Percentiles rank a stretch among this genome's conserved stretches.
Conservation (phyloP, 2,329 filamentous ascomycete species). For the Dactylellina drechsleri region DNA sequence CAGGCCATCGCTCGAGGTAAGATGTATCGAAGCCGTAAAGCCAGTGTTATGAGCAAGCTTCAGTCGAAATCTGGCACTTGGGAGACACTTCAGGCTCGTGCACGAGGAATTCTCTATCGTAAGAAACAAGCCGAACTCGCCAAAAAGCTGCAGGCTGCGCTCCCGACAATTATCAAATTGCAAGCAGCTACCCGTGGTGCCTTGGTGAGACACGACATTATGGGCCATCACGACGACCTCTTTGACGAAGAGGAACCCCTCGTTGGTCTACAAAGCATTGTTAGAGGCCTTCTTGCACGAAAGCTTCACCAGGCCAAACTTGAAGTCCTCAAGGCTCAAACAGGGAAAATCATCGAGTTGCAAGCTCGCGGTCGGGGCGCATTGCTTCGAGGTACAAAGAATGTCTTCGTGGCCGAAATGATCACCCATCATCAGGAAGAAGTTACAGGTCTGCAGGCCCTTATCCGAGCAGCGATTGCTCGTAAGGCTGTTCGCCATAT, state of each 20-base stretch:
- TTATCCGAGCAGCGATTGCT: conserved; percentile 80
- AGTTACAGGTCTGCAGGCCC: conserved; percentile 76
- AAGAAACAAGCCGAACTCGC: conserved; percentile 67
- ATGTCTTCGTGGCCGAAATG: conserved; percentile 74
- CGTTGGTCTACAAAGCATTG: conserved; percentile 64
- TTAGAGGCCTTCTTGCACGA: conserved; percentile 63
- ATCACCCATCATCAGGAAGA: conserved; percentile 72
- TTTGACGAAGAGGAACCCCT: conserved; percentile 72
- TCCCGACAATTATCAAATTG: conserved; percentile 71
- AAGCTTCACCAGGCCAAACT: conserved; percentile 64
- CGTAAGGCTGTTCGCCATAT: conserved; percentile 78
- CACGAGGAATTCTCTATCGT: conserved; percentile 72
- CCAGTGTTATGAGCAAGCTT: conserved; percentile 67
- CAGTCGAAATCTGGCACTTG: conserved; percentile 67
- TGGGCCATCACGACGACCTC: conserved; percentile 81
- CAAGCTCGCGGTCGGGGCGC: conserved; percentile 75
- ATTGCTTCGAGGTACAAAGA: conserved; percentile 75
- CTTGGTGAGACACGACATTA: conserved; percentile 78
- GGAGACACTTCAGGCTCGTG: conserved; percentile 72
- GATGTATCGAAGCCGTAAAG: conserved; percentile 70
- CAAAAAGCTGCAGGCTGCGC: conserved; percentile 67
- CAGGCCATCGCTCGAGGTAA: conserved; percentile 76
- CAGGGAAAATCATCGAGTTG: conserved; percentile 64
- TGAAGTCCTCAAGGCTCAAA: conserved; percentile 64
- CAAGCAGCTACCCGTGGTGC: conserved; percentile 80